Evolutionary conservation across 2,329 filamentous ascomycete genomes (phyloP).

Genomic region (Curvularia verruculosa): DNA sequence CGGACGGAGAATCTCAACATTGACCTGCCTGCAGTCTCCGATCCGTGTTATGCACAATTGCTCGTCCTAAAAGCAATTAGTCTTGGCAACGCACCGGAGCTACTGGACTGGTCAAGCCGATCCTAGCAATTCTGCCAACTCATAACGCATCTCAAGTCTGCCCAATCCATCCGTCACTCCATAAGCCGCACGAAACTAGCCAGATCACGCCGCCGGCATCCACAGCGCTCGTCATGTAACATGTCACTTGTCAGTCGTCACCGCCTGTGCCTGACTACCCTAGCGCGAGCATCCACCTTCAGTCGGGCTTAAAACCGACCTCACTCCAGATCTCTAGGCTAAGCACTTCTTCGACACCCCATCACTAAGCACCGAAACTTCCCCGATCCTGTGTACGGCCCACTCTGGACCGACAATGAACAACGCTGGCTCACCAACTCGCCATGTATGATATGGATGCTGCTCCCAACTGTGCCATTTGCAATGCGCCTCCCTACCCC

Average conservation of each 20-base stretch:
- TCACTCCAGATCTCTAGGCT: constrained; percentile 20
- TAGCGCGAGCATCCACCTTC: constrained; percentile 29
- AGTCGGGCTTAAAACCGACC: constrained; percentile 29
- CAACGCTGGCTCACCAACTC: constrained; percentile 31
- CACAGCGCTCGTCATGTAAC: constrained; percentile 46
- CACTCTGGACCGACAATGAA: constrained; percentile 37
- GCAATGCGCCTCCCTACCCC: constrained; percentile 48
- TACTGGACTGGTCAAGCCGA: constrained; percentile 29
- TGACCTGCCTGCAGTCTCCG: constrained; percentile 1
- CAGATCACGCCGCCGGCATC: constrained; percentile 30
- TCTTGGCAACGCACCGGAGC: constrained; percentile 23
- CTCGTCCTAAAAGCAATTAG: constrained; percentile 1
- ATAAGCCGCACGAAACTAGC: constrained; percentile 46
- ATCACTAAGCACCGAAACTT: constrained; percentile 17
- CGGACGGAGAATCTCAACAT: constrained; percentile 9
- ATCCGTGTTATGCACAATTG: constrained; percentile 8
- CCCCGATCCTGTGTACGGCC: constrained; percentile 12
- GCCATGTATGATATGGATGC: constrained; percentile 44
- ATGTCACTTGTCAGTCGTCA: constrained; percentile 47
- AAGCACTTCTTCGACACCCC: constrained; percentile 12
- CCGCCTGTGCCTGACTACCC: constrained; percentile 41
- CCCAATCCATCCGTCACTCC: constrained; percentile 37
- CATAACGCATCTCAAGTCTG: constrained; percentile 44
- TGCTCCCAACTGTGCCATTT: constrained; percentile 50
- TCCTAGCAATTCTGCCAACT: constrained; percentile 45